phyloP scores from a whole-genome alignment of 2,329 filamentous ascomycete species.

The Fusarium armeniacum region DNA sequence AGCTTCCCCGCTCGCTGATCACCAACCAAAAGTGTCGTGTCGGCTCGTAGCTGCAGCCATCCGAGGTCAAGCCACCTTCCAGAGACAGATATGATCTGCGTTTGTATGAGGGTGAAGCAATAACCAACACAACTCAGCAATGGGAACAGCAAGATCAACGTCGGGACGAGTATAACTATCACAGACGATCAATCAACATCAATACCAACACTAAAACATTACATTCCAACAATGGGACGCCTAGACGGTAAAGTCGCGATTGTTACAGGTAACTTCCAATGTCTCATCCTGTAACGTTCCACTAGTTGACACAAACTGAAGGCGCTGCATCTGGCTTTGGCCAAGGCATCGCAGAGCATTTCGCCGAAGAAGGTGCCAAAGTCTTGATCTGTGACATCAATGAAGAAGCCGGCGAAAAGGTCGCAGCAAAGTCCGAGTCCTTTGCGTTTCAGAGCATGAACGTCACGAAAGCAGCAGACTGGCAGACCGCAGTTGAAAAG shows the following conservation, averaged over 20 bases:
- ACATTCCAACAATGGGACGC: slow-evolving; percentile 3
- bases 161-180: slow-evolving; percentile 1
- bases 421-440: background rate
- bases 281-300: accelerated
- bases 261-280: background rate
- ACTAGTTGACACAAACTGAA: background rate
- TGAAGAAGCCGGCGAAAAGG: background rate
- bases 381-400: slow-evolving; percentile 21
- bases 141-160: background rate
- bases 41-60: slow-evolving; percentile 3
- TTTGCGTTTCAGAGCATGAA: slow-evolving; percentile 18
- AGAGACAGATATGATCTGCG: slow-evolving; percentile 8
- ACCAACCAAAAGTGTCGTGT: slow-evolving; percentile 2
- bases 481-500: slow-evolving; percentile 7
- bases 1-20: slow-evolving; percentile 15
- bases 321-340: slow-evolving; percentile 30
- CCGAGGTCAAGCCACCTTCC: slow-evolving; percentile 11
- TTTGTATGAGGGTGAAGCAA: background rate
- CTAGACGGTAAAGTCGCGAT: slow-evolving; percentile 29
- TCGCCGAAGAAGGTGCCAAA: slow-evolving; percentile 12
- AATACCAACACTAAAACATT: too few species aligned
- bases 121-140: background rate
- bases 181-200: background rate
- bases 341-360: slow-evolving; percentile 28
- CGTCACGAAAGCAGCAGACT: slow-evolving; percentile 6